These are phyloP conservation scores for Citrullus mucosospermus DNA, from an alignment of 306 rosid species.

Conservation along the genomic window DNA sequence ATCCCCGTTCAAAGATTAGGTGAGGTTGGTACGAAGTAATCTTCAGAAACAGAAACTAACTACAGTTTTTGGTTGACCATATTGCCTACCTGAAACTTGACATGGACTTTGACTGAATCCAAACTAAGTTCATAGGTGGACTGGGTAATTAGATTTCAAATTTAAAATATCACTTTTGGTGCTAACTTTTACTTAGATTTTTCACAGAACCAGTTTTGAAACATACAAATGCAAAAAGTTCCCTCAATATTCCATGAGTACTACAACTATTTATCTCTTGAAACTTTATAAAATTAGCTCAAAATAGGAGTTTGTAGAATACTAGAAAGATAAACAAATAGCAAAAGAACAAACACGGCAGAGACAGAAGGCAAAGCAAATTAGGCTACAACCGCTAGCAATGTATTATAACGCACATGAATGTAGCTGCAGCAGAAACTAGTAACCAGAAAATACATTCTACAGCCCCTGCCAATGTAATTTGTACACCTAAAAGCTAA, in stretches of 20 bases:
- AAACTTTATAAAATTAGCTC: neutral
- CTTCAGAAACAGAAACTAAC: neutral
- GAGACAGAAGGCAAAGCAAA: neutral
- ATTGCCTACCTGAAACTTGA: neutral
- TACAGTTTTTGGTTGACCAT: neutral
- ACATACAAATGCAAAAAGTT: neutral
- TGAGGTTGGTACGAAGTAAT: neutral
- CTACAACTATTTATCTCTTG: neutral
- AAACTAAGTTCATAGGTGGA: neutral
- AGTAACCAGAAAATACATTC: neutral
- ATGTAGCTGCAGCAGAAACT: neutral
- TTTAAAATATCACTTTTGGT: neutral
- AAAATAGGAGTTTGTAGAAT: neutral
- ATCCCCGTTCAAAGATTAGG: neutral
- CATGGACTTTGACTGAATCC: neutral
- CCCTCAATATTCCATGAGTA: neutral
- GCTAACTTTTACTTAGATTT: neutral
- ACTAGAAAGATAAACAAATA: neutral
- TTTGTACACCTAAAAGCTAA: neutral
- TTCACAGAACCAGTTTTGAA: neutral
- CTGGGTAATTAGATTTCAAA: neutral
- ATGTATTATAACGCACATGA: neutral
- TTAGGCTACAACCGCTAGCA: neutral
- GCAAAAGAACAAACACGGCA: neutral
- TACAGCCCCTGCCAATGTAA: neutral